These are phyloP conservation scores for Skeletonema grethae DNA, from an alignment of 108 stramenopile genomes.

Conservation along the genomic window DNA sequence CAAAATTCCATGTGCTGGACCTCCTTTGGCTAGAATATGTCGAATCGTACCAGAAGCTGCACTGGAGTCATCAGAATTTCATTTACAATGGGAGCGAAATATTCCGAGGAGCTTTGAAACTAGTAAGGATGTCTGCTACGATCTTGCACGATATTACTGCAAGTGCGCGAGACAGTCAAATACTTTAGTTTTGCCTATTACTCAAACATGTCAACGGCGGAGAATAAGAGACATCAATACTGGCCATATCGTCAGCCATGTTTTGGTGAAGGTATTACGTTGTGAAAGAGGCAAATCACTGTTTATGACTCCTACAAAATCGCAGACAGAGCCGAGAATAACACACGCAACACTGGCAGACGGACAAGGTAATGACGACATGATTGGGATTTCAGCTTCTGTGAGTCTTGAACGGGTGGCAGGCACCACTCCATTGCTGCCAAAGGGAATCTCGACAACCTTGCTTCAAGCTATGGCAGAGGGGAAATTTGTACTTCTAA, in stretches of 20 bases:
- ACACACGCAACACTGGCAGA: conserved; percentile 39
- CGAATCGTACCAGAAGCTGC: conserved; percentile 23
- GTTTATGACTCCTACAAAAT: neutral
- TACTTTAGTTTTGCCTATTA: neutral
- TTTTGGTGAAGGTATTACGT: conserved; percentile 45
- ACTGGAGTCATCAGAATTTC: neutral
- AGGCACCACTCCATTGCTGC: neutral
- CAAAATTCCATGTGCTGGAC: conserved; percentile 26
- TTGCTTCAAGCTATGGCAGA: conserved; percentile 42
- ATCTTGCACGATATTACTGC: conserved; percentile 39
- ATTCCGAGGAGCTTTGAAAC: conserved; percentile 25
- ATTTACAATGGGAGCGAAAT: conserved; percentile 35
- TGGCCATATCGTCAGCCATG: conserved; percentile 34
- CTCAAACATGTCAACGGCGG: conserved; percentile 30
- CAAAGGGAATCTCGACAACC: conserved; percentile 30
- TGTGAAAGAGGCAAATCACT: conserved; percentile 31
- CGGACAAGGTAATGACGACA: conserved; percentile 38
- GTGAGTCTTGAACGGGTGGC: neutral
- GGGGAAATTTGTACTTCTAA: conserved; percentile 30
- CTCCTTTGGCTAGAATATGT: conserved; percentile 31
- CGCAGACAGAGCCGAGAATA: neutral
- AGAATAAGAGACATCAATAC: conserved; percentile 36
- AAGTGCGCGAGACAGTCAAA: neutral
- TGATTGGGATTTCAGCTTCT: conserved; percentile 31
- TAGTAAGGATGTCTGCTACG: conserved; percentile 18